Percentiles rank a stretch among this genome's conserved stretches.
Conservation (phyloP, 768 basidiomycete genomes). For the Termitomyces sp. region DNA sequence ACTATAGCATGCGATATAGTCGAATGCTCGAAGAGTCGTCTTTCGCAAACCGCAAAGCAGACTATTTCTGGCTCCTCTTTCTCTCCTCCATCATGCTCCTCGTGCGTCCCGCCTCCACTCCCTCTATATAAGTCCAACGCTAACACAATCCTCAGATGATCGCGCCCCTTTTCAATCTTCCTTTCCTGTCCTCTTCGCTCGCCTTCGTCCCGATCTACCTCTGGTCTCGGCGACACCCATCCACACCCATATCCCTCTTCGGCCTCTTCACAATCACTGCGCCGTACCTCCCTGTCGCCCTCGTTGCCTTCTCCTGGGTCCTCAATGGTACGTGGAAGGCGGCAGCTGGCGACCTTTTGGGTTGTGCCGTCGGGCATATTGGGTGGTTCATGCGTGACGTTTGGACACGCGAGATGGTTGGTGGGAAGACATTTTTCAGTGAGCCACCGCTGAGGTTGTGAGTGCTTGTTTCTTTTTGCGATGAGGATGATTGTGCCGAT, state of each 20-base stretch:
- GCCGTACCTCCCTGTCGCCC: constrained; percentile 89
- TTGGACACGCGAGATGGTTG: constrained; percentile 85
- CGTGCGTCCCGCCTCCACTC: constrained; percentile 38
- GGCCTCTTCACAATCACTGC: constrained; percentile 94
- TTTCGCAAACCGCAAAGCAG: constrained; percentile 85
- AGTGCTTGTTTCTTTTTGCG: constrained; percentile 28
- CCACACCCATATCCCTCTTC: constrained; percentile 94
- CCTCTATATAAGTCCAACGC: background rate
- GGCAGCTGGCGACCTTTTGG: constrained; percentile 76
- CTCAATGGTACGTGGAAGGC: constrained; percentile 82
- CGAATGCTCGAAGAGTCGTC: constrained; percentile 96
- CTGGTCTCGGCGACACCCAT: constrained; percentile 94
- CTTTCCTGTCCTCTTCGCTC: constrained; percentile 89
- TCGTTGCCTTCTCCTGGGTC: constrained; percentile 84
- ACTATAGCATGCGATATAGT: constrained; percentile 92
- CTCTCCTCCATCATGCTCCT: constrained; percentile 84
- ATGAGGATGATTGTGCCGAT: background rate
- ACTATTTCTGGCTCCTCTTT: constrained; percentile 93
- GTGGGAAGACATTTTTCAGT: constrained; percentile 66
- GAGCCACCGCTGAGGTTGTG: constrained; percentile 70
- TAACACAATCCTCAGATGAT: constrained; percentile 46
- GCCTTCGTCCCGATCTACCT: constrained; percentile 96
- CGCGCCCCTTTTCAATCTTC: constrained; percentile 86
- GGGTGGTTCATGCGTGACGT: constrained; percentile 85
- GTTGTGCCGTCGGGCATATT: constrained; percentile 84